Evolutionary conservation across 1,284 basidiomycete genomes (phyloP).

Genomic region (Malassezia vespertilionis): DNA sequence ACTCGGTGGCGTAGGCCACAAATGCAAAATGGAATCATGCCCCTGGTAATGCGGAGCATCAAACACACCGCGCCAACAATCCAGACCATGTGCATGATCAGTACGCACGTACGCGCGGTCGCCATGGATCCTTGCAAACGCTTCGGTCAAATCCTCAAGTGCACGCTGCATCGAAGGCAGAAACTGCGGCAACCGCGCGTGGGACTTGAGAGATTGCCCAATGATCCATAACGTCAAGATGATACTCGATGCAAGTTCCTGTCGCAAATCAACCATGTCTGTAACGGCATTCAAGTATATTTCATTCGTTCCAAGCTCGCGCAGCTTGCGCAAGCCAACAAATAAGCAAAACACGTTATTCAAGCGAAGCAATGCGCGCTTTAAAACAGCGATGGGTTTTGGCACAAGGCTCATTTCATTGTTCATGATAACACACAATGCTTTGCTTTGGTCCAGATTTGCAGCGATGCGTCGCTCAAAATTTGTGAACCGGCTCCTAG

Average conservation of each 20-base stretch:
- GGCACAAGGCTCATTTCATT: constrained; percentile 51
- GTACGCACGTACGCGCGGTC: constrained; percentile 2
- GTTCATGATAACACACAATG: constrained; percentile 40
- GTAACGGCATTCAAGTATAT: constrained; percentile 49
- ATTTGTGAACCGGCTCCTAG: constrained; percentile 21
- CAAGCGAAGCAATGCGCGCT: constrained; percentile 48
- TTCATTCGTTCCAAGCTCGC: constrained; percentile 45
- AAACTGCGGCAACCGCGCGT: constrained; percentile 50
- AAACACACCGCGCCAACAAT: constrained; percentile 38
- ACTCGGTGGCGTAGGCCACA: too few relatives aligned
- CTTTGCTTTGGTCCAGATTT: constrained; percentile 46
- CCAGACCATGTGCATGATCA: background rate
- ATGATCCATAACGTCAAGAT: constrained; percentile 50
- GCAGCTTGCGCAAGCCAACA: constrained; percentile 47
- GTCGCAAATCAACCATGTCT: constrained; percentile 50
- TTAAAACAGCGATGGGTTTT: constrained; percentile 49
- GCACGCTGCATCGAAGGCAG: constrained; percentile 49
- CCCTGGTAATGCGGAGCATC: constrained; percentile 9
- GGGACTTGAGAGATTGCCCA: constrained; percentile 49
- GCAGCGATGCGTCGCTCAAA: constrained; percentile 39
- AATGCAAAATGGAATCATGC: background rate
- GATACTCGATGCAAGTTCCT: constrained; percentile 50
- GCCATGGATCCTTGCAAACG: constrained; percentile 21
- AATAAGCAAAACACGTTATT: constrained; percentile 49
- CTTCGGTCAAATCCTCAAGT: constrained; percentile 27